These are phyloP conservation scores for Fusarium temperatum DNA, from an alignment of 2,329 filamentous ascomycete species.

Conservation along the genomic window DNA sequence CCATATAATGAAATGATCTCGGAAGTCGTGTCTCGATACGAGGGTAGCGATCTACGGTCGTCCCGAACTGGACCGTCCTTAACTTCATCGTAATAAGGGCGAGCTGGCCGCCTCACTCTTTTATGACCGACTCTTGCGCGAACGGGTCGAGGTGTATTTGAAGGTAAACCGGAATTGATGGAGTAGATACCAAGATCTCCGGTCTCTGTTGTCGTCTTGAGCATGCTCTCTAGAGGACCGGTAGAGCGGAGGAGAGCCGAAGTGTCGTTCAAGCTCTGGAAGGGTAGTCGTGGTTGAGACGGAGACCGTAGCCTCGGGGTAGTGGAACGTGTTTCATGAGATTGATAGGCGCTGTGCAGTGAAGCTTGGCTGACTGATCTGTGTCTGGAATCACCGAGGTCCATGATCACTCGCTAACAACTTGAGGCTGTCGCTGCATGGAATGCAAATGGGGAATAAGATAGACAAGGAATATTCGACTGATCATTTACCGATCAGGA, in stretches of 20 bases:
- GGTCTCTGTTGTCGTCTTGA: conserved; percentile 72
- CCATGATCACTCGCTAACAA: conserved; percentile 40
- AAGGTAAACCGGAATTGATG: conserved; percentile 51
- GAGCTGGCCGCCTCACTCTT: conserved; percentile 42
- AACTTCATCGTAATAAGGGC: conserved; percentile 43
- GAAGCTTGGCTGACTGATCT: conserved; percentile 54
- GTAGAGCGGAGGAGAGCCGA: conserved; percentile 56
- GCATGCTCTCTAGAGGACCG: conserved; percentile 69
- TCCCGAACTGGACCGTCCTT: conserved; percentile 49
- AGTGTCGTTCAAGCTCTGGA: conserved; percentile 56
- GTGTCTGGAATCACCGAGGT: conserved; percentile 39
- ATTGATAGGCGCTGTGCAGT: conserved; percentile 46
- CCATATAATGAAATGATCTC: conserved; percentile 66
- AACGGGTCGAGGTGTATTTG: conserved; percentile 43
- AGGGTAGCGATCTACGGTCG: conserved; percentile 56
- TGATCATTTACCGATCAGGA: conserved; percentile 29
- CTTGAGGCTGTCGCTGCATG: conserved; percentile 9
- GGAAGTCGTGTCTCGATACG: conserved; percentile 61
- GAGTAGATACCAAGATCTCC: conserved; percentile 72
- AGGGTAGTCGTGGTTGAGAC: conserved; percentile 49
- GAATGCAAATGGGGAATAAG: conserved; percentile 13
- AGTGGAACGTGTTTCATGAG: conserved; percentile 36
- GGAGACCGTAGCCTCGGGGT: conserved; percentile 31
- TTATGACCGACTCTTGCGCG: conserved; percentile 44
- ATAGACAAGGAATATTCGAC: conserved; percentile 33